Base-by-base conservation (phyloP, 495 filamentous ascomycete genomes). In the Amphirosellinia nigrospora region DNA sequence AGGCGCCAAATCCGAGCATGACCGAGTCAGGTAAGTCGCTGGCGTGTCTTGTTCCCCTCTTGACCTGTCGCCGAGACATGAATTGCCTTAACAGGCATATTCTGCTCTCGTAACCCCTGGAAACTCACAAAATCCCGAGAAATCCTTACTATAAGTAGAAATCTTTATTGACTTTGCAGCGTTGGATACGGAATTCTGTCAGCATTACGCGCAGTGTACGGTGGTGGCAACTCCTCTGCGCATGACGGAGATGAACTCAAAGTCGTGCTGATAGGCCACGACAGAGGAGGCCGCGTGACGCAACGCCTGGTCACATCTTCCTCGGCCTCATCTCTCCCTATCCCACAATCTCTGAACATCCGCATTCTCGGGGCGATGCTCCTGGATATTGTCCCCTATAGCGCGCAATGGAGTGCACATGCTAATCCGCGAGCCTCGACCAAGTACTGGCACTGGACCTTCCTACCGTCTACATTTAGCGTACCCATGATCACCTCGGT, bases 371-470 rank as follows among this genome's bases (percentile, higher is more conserved):
- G 79, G 0, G 46, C 77, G 0, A 72, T 78, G 16, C 58, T 87
- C 9, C 61, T 86, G 2, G 86, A 87, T 69, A 85, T 87, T 62
- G 78, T 86, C n/a, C 86, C 83, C 7, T 84, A 81, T 8, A 71
- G 75, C 16, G 78, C 72, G 16, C 81, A 82, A 71, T 86, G 82
- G 79, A 53, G 72, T 46, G 66, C 72, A 0, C 74, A 81, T 32
- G 59, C 59, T 0, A 64, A 79, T 26, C 75, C 80, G 7, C 45
- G 45, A 16, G 70, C 76, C 28, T 70, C 74, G 26, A 71, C 71
- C 9, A 75, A 70, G 1, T 80, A 79, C 52, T 86, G 82, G 77
- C 85, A 88, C 74, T 88, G 85, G 86, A 73, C 83, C 0, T 76
- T 88, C 30, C 74, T 88, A 10, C 84, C 86, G 3, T 86, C 84